Conservation (phyloP, 2,329 filamentous ascomycete genomes). For the Trichoderma breve region DNA sequence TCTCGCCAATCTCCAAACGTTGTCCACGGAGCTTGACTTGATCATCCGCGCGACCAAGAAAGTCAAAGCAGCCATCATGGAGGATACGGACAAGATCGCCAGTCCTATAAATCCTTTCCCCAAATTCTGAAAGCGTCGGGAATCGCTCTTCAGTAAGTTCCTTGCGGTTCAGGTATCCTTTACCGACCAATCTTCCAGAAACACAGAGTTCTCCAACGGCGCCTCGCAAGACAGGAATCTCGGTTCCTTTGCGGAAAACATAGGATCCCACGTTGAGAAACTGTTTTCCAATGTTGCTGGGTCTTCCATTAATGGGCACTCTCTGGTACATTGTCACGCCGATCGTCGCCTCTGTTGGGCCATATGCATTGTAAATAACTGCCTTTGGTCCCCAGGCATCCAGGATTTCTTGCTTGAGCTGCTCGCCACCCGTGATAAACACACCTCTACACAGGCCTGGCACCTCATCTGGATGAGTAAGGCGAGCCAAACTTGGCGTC, state of each 20-base stretch:
- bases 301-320: constrained; percentile 72
- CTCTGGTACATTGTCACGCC: constrained; percentile 87
- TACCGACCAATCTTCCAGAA: constrained; percentile 81
- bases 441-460: constrained; percentile 77
- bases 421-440: constrained; percentile 90
- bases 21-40: constrained; percentile 91
- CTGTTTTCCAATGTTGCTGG: constrained; percentile 83
- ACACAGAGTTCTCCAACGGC: constrained; percentile 86
- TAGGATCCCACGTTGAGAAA: constrained; percentile 87
- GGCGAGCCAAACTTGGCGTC: constrained; percentile 79
- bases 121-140: constrained; percentile 56
- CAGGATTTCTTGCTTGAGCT: constrained; percentile 83
- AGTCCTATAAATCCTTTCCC: constrained; percentile 75
- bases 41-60: constrained; percentile 83
- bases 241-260: constrained; percentile 68
- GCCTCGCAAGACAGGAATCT: constrained; percentile 70
- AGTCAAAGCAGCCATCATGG: constrained; percentile 79
- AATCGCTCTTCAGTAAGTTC: constrained; percentile 79
- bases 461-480: constrained; percentile 76
- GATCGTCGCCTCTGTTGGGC: constrained; percentile 90
- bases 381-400: constrained; percentile 76
- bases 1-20: constrained; percentile 84
- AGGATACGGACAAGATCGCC: constrained; percentile 83
- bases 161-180: constrained; percentile 78
- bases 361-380: constrained; percentile 90